These are phyloP conservation scores for Acanthamoeba royreba DNA, from an alignment of 208 protist species.

Conservation along the genomic window DNA sequence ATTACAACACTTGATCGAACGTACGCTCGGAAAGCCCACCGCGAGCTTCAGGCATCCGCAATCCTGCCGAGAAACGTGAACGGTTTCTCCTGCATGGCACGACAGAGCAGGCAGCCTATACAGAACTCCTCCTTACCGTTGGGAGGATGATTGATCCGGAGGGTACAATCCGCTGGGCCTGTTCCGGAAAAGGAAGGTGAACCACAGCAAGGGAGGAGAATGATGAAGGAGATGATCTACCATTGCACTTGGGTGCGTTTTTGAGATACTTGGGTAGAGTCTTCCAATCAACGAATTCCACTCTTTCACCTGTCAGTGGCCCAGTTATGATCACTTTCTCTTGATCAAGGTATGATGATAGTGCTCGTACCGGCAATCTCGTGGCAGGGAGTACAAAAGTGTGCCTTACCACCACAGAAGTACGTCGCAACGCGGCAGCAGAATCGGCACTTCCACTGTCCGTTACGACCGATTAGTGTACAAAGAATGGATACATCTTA, in stretches of 20 bases:
- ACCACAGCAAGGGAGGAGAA: not conserved
- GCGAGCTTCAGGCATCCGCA: not conserved
- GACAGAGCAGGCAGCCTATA: not conserved
- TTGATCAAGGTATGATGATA: not conserved
- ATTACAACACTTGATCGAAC: not conserved
- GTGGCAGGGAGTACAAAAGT: constrained; percentile 8
- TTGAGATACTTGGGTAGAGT: not conserved
- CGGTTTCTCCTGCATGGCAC: not conserved
- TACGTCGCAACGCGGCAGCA: constrained; percentile 1
- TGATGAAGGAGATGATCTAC: not conserved
- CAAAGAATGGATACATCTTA: not conserved
- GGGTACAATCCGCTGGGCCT: not conserved
- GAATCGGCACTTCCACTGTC: constrained; percentile 42
- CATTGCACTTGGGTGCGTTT: not conserved
- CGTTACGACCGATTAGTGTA: not conserved
- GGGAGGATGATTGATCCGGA: not conserved
- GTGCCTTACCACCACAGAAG: not conserved
- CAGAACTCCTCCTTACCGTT: not conserved
- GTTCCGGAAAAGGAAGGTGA: not conserved
- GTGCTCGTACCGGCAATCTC: not conserved
- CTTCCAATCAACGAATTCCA: not conserved
- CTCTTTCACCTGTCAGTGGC: not conserved
- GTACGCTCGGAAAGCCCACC: not conserved
- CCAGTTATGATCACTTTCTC: not conserved
- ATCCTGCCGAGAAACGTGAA: not conserved